These are phyloP conservation scores for Pancytospora epiphaga DNA, from an alignment of 371 early-diverging fungal species.

Conservation along the genomic window DNA sequence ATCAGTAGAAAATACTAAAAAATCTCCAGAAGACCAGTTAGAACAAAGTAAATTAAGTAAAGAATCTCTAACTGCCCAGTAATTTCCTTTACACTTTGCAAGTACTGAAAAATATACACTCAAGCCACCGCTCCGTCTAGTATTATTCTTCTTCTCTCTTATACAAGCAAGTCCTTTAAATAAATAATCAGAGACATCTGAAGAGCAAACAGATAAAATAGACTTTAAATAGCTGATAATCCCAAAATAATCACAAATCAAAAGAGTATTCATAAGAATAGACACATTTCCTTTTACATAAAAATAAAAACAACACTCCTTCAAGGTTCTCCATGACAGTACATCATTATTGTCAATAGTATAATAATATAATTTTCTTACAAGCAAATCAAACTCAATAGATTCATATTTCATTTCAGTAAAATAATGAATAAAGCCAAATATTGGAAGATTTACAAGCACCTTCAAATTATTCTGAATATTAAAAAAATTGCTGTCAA, in stretches of 20 bases:
- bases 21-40: background rate
- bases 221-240: background rate
- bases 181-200: background rate
- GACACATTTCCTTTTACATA: background rate
- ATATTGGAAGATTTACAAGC: background rate
- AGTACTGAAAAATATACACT: background rate
- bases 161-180: background rate
- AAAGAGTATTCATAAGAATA: background rate
- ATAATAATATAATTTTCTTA: background rate
- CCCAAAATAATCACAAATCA: background rate
- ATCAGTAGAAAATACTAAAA: background rate
- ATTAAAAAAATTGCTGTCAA: no score
- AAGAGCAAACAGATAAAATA: background rate
- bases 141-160: background rate
- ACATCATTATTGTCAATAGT: no score
- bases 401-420: background rate
- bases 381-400: background rate
- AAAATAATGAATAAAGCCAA: background rate
- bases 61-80: background rate
- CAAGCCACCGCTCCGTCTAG: conserved; percentile 14
- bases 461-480: background rate
- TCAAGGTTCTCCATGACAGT: background rate
- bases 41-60: background rate
- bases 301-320: conserved; percentile 3
- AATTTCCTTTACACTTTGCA: background rate